Evolutionary conservation across 1,139 yeast species (phyloP).

Genomic region (Geotrichum candidum): DNA sequence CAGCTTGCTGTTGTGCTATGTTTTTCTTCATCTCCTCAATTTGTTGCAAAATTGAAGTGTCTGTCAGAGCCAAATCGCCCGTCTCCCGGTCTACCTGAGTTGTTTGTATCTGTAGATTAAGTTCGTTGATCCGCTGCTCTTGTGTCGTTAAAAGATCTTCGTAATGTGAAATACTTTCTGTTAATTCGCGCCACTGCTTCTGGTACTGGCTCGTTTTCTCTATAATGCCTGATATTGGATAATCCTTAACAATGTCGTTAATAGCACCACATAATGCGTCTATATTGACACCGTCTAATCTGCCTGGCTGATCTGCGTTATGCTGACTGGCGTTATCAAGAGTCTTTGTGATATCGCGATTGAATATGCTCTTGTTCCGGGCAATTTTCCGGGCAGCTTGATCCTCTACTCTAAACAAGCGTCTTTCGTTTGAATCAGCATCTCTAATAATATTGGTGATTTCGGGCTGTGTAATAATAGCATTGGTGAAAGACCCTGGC

Average conservation of each 20-base stretch:
- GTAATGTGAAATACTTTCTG: conserved; percentile 26
- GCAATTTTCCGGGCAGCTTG: conserved; percentile 7
- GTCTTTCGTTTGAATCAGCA: conserved; percentile 50
- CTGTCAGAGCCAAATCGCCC: background rate
- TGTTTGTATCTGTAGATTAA: background rate
- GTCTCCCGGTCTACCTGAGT: background rate
- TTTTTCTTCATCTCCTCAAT: conserved; percentile 16
- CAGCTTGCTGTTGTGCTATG: conserved; percentile 28
- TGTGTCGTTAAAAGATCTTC: conserved; percentile 33
- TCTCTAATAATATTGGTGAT: conserved; percentile 58
- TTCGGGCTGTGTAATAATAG: conserved; percentile 49
- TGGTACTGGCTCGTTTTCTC: conserved; percentile 26
- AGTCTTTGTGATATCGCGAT: conserved; percentile 5
- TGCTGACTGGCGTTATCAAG: conserved; percentile 19
- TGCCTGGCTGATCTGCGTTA: conserved; percentile 16
- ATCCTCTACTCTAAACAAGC: conserved; percentile 42
- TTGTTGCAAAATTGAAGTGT: background rate
- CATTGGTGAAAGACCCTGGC: conserved; percentile 62
- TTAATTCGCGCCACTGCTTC: conserved; percentile 24
- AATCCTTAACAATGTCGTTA: conserved; percentile 14
- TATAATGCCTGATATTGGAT: conserved; percentile 28
- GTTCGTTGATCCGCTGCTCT: background rate
- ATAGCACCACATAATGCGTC: conserved; percentile 15
- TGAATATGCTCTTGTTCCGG: conserved; percentile 6
- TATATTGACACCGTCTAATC: conserved; percentile 14